A percentile compares a stretch with the other conserved stretches of the same genome.
Conservation (phyloP, 164 flowering plant species). For the Macadamia tetraphylla region DNA sequence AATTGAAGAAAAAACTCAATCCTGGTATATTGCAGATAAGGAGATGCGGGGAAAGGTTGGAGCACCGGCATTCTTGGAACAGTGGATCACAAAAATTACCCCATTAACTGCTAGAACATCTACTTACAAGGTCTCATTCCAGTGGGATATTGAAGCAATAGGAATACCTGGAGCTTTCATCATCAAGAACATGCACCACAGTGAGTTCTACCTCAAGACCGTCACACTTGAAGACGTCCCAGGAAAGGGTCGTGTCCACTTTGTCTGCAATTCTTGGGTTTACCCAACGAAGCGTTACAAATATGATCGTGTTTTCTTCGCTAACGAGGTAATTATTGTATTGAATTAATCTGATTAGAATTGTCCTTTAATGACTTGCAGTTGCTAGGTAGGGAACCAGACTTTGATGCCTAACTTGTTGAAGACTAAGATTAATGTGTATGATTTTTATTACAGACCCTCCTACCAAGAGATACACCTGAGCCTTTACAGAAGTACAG, state of each 20-base stretch:
- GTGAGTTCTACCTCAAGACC: conserved; percentile 63
- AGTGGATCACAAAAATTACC: conserved; percentile 46
- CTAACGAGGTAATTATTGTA: conserved; percentile 20
- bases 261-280: conserved; percentile 85
- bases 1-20: no score
- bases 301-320: conserved; percentile 28
- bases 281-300: conserved; percentile 53
- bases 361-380: no score
- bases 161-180: conserved; percentile 78
- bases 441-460: conserved; percentile 35
- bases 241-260: conserved; percentile 48
- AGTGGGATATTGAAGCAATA: conserved; percentile 52
- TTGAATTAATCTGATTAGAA: no score
- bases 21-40: conserved; percentile 24
- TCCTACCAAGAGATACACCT: conserved; percentile 67
- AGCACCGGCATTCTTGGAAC: conserved; percentile 48
- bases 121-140: conserved; percentile 37
- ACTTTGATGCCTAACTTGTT: no score
- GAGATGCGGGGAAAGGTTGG: conserved; percentile 42
- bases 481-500: conserved; percentile 44
- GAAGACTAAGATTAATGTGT: background rate
- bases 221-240: conserved; percentile 67
- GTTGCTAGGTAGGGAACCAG: no score
- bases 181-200: conserved; percentile 56
- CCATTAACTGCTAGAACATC: conserved; percentile 39